phyloP scores from a whole-genome alignment of 768 basidiomycete genomes.

The Neoboletus subvelutipes region DNA sequence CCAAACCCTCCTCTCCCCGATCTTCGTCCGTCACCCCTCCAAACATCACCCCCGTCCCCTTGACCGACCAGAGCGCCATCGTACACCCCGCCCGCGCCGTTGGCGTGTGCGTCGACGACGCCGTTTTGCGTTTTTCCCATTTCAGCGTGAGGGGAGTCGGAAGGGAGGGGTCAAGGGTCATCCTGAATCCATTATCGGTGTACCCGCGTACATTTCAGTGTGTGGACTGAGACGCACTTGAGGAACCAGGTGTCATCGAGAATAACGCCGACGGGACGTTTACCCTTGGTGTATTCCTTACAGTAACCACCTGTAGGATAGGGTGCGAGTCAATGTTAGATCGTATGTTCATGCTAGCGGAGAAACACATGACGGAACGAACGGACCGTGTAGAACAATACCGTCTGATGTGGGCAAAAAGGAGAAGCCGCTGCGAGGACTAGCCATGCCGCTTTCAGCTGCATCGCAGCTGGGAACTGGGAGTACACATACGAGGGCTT shows the following conservation, averaged over 20 bases:
- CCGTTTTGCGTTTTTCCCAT: conserved; percentile 86
- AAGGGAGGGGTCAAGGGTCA: conserved; percentile 30
- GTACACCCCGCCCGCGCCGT: conserved; percentile 77
- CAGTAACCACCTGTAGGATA: conserved; percentile 72
- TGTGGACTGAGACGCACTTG: conserved; percentile 42
- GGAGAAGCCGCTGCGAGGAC: conserved; percentile 80
- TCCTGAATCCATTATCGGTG: conserved; percentile 20
- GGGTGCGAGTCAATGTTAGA: not conserved
- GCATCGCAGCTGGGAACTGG: too few relatives aligned
- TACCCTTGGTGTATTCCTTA: conserved; percentile 86
- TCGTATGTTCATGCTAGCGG: not conserved
- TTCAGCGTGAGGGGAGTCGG: conserved; percentile 50
- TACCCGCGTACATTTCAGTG: not conserved
- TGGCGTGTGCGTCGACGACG: conserved; percentile 55
- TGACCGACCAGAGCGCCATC: conserved; percentile 77
- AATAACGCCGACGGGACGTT: conserved; percentile 82
- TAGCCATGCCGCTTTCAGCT: conserved; percentile 22
- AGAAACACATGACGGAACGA: not conserved
- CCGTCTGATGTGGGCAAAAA: conserved; percentile 79
- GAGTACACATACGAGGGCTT: conserved; percentile 61
- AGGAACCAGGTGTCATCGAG: conserved; percentile 91
- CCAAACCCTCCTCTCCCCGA: conserved; percentile 75
- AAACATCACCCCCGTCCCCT: conserved; percentile 74
- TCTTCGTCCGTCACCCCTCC: conserved; percentile 91
- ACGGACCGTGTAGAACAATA: conserved; percentile 70